Conservation (phyloP, 257 asterid genomes). For the Rehmannia glutinosa region DNA sequence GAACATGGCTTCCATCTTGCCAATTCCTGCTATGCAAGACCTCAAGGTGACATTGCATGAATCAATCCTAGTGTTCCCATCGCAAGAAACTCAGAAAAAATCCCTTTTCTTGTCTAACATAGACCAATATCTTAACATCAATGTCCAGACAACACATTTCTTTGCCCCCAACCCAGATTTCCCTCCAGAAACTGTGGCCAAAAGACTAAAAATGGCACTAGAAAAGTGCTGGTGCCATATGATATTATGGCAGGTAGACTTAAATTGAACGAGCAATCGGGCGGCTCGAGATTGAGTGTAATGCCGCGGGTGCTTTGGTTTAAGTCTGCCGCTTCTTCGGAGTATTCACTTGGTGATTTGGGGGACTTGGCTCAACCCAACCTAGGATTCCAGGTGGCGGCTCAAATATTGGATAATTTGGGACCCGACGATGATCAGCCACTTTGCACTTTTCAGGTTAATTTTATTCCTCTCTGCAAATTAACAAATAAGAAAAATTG, state of each 20-base stretch:
- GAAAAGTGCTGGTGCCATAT: conserved; percentile 34
- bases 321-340: background rate
- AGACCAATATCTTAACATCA: conserved; percentile 47
- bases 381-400: background rate
- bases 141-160: conserved; percentile 45
- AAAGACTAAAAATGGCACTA: conserved; percentile 31
- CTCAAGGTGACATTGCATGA: conserved; percentile 42
- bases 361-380: background rate
- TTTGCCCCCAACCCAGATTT: conserved; percentile 33
- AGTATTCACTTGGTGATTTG: background rate
- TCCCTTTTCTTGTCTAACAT: conserved; percentile 45
- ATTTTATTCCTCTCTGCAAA: no score
- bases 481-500: no score
- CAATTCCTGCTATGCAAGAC: conserved; percentile 32
- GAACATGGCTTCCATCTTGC: background rate
- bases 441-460: no score
- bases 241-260: conserved; percentile 56
- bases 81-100: conserved; percentile 24
- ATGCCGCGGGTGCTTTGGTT: background rate
- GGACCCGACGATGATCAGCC: no score
- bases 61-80: conserved; percentile 38
- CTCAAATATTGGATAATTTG: no score
- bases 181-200: conserved; percentile 33
- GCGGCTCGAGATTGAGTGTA: background rate
- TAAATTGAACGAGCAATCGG: conserved; percentile 22